Percentiles rank a stretch among this genome's conserved stretches.
These are phyloP conservation scores for Talaromyces adpressus DNA, from an alignment of 495 filamentous ascomycete species.

Conservation along the genomic window DNA sequence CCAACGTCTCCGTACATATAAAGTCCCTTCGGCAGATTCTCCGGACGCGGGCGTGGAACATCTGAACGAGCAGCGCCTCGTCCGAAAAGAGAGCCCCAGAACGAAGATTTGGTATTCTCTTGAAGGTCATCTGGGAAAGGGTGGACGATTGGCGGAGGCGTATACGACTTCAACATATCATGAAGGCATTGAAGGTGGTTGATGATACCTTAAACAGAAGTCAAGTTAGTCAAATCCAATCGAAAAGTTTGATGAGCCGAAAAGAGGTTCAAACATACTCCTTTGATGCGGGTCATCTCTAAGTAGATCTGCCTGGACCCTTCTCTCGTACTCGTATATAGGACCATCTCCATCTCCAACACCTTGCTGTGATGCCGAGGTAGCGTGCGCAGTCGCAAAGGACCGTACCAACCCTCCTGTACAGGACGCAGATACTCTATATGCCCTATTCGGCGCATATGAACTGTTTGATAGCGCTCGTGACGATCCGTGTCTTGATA, in stretches of 20 bases:
- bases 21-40: slow-evolving; percentile 74
- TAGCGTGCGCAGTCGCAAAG: not conserved
- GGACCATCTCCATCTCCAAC: slow-evolving; percentile 48
- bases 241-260: not conserved
- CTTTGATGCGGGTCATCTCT: slow-evolving; percentile 87
- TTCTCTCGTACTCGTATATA: slow-evolving; percentile 75
- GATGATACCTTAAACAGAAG: slow-evolving; percentile 58
- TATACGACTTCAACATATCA: slow-evolving; percentile 70
- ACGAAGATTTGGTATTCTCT: slow-evolving; percentile 48
- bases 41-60: slow-evolving; percentile 47
- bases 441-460: not conserved
- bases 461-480: not conserved
- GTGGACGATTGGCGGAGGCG: slow-evolving; percentile 63
- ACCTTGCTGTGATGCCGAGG: not conserved
- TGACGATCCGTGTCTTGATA: not conserved
- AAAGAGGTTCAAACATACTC: slow-evolving; percentile 41
- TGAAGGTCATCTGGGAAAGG: slow-evolving; percentile 69
- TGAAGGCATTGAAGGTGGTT: slow-evolving; percentile 83
- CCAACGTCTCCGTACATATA: slow-evolving; percentile 98
- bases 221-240: not conserved
- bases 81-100: slow-evolving; percentile 68
- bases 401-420: not conserved
- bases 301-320: slow-evolving; percentile 64
- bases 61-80: slow-evolving; percentile 28
- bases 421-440: not conserved